Evolutionary conservation across 768 basidiomycete species (phyloP).

Genomic region (Megacollybia marginata): DNA sequence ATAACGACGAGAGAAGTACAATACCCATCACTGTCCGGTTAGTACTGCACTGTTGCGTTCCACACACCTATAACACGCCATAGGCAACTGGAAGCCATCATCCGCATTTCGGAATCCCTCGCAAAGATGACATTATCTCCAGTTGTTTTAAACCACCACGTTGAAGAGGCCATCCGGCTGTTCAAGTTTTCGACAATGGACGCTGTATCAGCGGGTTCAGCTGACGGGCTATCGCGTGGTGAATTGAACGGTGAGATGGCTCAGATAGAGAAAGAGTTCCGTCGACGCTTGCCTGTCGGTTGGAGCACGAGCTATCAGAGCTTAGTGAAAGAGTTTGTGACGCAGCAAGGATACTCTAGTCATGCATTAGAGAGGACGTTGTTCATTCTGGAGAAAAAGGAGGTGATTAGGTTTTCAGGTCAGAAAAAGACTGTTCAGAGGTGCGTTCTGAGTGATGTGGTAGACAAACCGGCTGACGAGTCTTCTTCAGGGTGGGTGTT

Average conservation of each 20-base stretch:
- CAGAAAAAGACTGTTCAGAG: slow-evolving; percentile 24
- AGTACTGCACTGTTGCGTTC: slow-evolving; percentile 15
- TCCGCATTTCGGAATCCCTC: slow-evolving; percentile 95
- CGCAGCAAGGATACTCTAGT: slow-evolving; percentile 82
- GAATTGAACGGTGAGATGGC: slow-evolving; percentile 92
- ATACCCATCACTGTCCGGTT: slow-evolving; percentile 98
- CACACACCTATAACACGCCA: neutral
- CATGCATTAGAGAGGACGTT: slow-evolving; percentile 90
- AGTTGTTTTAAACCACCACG: slow-evolving; percentile 84
- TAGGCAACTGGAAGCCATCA: slow-evolving; percentile 95
- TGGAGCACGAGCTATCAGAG: slow-evolving; percentile 98
- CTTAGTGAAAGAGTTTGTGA: slow-evolving; percentile 88
- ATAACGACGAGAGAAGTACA: slow-evolving; percentile 95
- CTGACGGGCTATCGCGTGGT: slow-evolving; percentile 85
- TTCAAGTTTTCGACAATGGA: slow-evolving; percentile 99
- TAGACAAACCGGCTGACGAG: too few relatives aligned
- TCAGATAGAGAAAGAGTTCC: slow-evolving; percentile 81
- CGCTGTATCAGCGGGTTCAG: slow-evolving; percentile 89
- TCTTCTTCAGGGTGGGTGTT: too few relatives aligned
- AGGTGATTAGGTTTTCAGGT: slow-evolving; percentile 85
- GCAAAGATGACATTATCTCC: slow-evolving; percentile 90
- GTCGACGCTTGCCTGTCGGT: slow-evolving; percentile 79
- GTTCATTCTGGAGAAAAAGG: slow-evolving; percentile 90
- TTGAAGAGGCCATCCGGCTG: slow-evolving; percentile 94
- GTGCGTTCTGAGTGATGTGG: too few relatives aligned